Base-by-base conservation (phyloP, 768 basidiomycete species). In the Russula foetens region DNA sequence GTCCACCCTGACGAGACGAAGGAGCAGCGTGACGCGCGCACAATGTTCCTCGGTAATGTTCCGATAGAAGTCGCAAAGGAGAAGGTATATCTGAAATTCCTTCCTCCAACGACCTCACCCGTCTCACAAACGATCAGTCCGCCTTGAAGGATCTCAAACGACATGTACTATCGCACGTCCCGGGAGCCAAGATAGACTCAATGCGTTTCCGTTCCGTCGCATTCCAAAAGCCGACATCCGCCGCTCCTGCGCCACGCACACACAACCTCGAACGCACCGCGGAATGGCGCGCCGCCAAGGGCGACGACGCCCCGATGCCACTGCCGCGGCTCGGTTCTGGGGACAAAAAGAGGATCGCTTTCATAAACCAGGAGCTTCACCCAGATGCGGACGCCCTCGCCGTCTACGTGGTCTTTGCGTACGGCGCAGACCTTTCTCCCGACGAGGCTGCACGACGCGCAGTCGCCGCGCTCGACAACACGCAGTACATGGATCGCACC, bases 281-380 rank as follows among this genome's bases (percentile, higher is more conserved):
- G 2, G 73, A 78, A 19, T 86, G 88, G 88, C 74, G 77, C 14
- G 76, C 74, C 14, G 63, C 68, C 21, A 63, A 69, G 4, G 66
- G 62, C 21, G 72, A 62, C 66, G 78, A 77, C 17, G 70, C 76
- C 19, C 70, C 79, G 17, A 38, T 68, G 21, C 59, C 68, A 17
- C 67, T 58, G 23, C 72, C 63, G 66, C 76, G 76, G 39, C 80
- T 97, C 53, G 90, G 83, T 7, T 80, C 91, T 0, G 80, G 79
- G 53, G 90, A 97, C 73, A 98, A 96, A 77, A 91, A 95, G 75
- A 90, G 86, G 64, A 84, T 98, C 55, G 91, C 93, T 0, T 97
- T 94, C 72, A 97, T 98, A 71, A 90, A 93, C 69, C 85, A 86
- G 56, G 92, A 96, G 66, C 84, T 98, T 68, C 93, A 98, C 73